These are phyloP conservation scores for Hippophae rhamnoides DNA, from an alignment of 306 rosid genomes.

Conservation along the genomic window DNA sequence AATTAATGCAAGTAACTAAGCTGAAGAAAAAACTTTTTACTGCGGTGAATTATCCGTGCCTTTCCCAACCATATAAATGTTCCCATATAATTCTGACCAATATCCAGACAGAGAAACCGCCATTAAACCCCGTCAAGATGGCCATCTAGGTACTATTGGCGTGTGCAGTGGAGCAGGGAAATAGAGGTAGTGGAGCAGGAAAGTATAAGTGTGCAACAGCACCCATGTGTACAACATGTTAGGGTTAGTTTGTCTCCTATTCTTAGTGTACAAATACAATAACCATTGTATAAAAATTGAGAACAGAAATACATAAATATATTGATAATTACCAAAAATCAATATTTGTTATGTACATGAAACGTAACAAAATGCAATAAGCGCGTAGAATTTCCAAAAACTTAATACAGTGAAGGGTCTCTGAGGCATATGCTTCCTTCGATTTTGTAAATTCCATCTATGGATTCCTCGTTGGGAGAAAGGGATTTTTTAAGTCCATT, in stretches of 20 bases:
- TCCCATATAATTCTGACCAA: too few relatives aligned
- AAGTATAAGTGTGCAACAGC: too few relatives aligned
- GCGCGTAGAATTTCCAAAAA: conserved; percentile 8
- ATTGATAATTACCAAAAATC: too few relatives aligned
- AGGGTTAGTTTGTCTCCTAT: too few relatives aligned
- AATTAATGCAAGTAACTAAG: conserved; percentile 46
- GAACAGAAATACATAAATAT: too few relatives aligned
- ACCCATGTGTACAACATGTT: too few relatives aligned
- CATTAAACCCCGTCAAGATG: conserved; percentile 9
- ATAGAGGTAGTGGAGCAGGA: too few relatives aligned
- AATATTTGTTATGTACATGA: too few relatives aligned
- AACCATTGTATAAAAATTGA: too few relatives aligned
- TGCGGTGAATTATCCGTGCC: conserved; percentile 16
- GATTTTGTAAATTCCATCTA: conserved; percentile 27
- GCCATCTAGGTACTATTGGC: conserved; percentile 24
- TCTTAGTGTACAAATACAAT: too few relatives aligned
- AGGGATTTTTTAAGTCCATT: too few relatives aligned
- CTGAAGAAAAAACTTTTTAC: conserved; percentile 43
- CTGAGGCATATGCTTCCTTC: conserved; percentile 27
- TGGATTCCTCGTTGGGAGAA: not conserved
- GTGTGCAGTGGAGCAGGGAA: too few relatives aligned
- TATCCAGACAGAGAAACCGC: conserved; percentile 39
- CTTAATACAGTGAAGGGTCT: conserved; percentile 1
- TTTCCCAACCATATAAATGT: conserved; percentile 62
- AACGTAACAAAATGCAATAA: conserved; percentile 24